Evolutionary conservation across 805 yeast genomes (phyloP).

Genomic region (Clavispora santaluciae): DNA sequence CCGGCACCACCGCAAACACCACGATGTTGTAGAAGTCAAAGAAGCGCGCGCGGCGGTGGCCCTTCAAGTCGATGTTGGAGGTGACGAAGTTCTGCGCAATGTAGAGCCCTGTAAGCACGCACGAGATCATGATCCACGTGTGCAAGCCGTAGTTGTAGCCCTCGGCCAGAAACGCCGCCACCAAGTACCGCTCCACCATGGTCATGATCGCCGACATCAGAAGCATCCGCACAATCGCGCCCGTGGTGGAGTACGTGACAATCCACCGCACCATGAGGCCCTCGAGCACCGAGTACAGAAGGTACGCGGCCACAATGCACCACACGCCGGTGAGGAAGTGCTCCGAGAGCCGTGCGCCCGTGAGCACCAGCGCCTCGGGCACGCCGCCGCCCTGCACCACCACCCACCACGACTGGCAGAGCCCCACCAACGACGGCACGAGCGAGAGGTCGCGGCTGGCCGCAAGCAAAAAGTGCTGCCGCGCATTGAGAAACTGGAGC

Average conservation of each 20-base stretch:
- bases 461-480: constrained; percentile 71
- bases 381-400: constrained; percentile 21
- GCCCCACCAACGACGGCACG: constrained; percentile 58
- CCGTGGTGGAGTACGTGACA: constrained; percentile 80
- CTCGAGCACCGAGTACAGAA: constrained; percentile 79
- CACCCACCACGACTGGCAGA: constrained; percentile 41
- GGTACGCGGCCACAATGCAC: constrained; percentile 85
- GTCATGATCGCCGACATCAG: constrained; percentile 74
- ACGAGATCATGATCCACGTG: constrained; percentile 88
- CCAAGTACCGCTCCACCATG: constrained; percentile 62
- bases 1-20: constrained; percentile 97
- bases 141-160: constrained; percentile 72
- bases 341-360: constrained; percentile 69
- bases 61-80: constrained; percentile 57
- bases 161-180: constrained; percentile 60
- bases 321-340: constrained; percentile 81
- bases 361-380: constrained; percentile 24
- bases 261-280: constrained; percentile 93
- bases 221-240: constrained; percentile 82
- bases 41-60: constrained; percentile 49
- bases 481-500: constrained; percentile 64
- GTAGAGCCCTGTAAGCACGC: constrained; percentile 73
- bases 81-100: constrained; percentile 87
- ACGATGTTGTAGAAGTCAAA: constrained; percentile 85
- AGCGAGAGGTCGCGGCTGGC: constrained; percentile 76